Percentiles rank a stretch among this genome's conserved stretches.
Evolutionary conservation across 1,284 basidiomycete genomes (phyloP).

Genomic region (Tremellales sp.): DNA sequence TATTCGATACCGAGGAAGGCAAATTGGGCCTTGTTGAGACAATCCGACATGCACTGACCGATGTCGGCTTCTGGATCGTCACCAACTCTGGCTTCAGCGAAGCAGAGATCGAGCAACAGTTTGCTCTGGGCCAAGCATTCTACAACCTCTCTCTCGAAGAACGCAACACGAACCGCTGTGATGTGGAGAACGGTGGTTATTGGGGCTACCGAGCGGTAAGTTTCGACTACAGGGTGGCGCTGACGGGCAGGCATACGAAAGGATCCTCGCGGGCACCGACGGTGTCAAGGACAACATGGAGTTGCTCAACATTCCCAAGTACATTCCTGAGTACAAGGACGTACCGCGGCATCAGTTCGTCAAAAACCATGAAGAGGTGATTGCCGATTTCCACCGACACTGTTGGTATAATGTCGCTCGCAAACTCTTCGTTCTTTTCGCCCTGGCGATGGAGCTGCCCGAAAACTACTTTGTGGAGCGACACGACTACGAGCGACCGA

Average conservation of each 20-base stretch:
- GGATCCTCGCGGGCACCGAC: conserved; percentile 28
- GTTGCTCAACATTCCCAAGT: conserved; percentile 32
- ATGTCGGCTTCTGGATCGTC: conserved; percentile 32
- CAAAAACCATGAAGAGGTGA: conserved; percentile 16
- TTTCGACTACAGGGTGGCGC: not conserved
- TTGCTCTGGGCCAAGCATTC: conserved; percentile 33
- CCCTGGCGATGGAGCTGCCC: conserved; percentile 36
- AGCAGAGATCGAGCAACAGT: conserved; percentile 33
- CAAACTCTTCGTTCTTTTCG: conserved; percentile 31
- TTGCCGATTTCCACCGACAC: conserved; percentile 15
- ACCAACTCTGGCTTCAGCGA: conserved; percentile 26
- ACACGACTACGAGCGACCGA: conserved; percentile 27
- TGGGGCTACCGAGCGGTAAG: conserved; percentile 28
- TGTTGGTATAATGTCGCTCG: conserved; percentile 24
- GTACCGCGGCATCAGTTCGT: conserved; percentile 29
- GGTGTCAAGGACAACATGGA: conserved; percentile 37
- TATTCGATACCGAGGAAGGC: conserved; percentile 52
- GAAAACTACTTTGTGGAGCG: conserved; percentile 39
- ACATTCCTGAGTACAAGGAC: conserved; percentile 20
- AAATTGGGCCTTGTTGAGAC: conserved; percentile 50
- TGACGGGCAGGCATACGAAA: conserved; percentile 19
- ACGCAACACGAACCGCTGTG: conserved; percentile 20
- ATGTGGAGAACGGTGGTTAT: conserved; percentile 28
- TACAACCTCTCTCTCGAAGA: conserved; percentile 24
- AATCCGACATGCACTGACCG: conserved; percentile 18